Percentiles rank a stretch among this genome's conserved stretches.
Conservation (phyloP, 2,329 filamentous ascomycete genomes). For the Pyrenochaeta sp. region DNA sequence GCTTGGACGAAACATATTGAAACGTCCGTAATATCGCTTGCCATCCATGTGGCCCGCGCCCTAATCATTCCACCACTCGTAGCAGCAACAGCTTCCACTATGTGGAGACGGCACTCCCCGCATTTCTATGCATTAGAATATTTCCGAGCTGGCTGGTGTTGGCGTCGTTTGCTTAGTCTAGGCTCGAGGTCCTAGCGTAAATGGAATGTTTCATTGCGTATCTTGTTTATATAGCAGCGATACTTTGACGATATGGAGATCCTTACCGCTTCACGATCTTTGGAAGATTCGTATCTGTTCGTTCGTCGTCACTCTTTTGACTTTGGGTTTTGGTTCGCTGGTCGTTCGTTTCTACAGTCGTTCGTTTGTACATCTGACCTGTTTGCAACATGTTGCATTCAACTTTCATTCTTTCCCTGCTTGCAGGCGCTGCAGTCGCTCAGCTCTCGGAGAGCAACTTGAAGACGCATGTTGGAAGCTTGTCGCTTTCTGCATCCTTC, state of each 20-base stretch:
- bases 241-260: slow-evolving; percentile 10
- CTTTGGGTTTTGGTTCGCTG: slow-evolving; percentile 35
- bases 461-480: slow-evolving; percentile 52
- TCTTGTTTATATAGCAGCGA: slow-evolving; percentile 29
- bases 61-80: slow-evolving; percentile 27
- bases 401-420: slow-evolving; percentile 43
- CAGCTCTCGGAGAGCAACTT: slow-evolving; percentile 54
- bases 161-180: slow-evolving; percentile 19
- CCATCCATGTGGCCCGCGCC: slow-evolving; percentile 16
- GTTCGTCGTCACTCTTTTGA: slow-evolving; percentile 33
- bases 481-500: slow-evolving; percentile 62
- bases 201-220: slow-evolving; percentile 31
- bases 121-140: slow-evolving; percentile 24
- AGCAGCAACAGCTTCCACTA: slow-evolving; percentile 5
- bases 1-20: slow-evolving; percentile 35
- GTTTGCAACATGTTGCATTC: slow-evolving; percentile 42
- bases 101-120: slow-evolving; percentile 23
- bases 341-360: slow-evolving; percentile 45
- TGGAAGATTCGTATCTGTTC: slow-evolving; percentile 23
- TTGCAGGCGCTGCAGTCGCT: slow-evolving; percentile 45
- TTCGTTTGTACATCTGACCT: slow-evolving; percentile 30
- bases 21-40: slow-evolving; percentile 36
- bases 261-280: slow-evolving; percentile 32
- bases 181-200: slow-evolving; percentile 24
- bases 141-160: slow-evolving; percentile 25